phyloP scores from a whole-genome alignment of 2,329 filamentous ascomycete genomes.

The Aspergillus niger region DNA sequence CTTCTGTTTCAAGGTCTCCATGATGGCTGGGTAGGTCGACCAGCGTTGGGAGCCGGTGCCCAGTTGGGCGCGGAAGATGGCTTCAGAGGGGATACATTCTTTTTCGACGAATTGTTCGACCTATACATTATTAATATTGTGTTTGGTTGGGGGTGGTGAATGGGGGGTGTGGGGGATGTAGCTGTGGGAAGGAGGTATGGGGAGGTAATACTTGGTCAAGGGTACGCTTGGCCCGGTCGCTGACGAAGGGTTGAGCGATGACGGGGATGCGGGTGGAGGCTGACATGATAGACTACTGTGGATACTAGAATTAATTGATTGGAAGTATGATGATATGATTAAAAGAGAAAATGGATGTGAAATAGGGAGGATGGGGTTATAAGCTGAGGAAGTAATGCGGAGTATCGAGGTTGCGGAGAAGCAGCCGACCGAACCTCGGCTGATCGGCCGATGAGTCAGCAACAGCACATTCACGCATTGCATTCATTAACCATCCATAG shows the following conservation, averaged over 20 bases:
- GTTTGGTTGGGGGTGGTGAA: slow-evolving; percentile 11
- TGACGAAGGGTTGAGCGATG: slow-evolving; percentile 67
- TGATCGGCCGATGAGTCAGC: slow-evolving; percentile 11
- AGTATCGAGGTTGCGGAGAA: slow-evolving; percentile 31
- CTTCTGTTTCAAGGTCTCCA: slow-evolving; percentile 87
- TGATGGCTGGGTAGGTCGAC: slow-evolving; percentile 73
- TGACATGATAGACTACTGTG: slow-evolving; percentile 46
- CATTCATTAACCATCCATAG: too few relatives aligned
- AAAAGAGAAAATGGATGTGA: not conserved
- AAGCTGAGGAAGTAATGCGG: slow-evolving; percentile 9
- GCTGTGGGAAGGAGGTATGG: not conserved
- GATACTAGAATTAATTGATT: not conserved
- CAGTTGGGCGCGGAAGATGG: slow-evolving; percentile 76
- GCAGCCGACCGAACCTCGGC: slow-evolving; percentile 36
- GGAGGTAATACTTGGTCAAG: slow-evolving; percentile 65
- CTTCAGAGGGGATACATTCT: slow-evolving; percentile 85
- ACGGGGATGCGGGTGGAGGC: slow-evolving; percentile 57
- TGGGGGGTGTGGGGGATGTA: not conserved
- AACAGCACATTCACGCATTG: not conserved
- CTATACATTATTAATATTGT: slow-evolving; percentile 35
- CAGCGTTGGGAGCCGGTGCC: slow-evolving; percentile 76
- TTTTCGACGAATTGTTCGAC: slow-evolving; percentile 97
- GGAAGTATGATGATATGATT: not conserved
- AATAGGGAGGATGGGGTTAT: slow-evolving; percentile 3
- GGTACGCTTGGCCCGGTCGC: slow-evolving; percentile 79